Conservation (phyloP, 2,329 filamentous ascomycete species). For the Botrytis pseudocinerea region DNA sequence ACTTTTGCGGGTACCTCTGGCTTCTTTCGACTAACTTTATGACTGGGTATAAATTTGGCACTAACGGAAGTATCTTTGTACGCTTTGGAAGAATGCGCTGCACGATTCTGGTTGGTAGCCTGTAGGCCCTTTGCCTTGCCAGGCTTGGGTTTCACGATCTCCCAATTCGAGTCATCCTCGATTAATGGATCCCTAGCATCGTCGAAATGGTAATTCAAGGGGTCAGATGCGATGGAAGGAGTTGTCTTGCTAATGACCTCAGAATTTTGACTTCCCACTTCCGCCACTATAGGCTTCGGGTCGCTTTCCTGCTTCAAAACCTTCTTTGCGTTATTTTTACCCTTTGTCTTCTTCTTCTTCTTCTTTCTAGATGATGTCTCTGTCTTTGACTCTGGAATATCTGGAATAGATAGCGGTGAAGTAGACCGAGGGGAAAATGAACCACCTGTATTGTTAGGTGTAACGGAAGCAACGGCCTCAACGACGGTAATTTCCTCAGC, state of each 20-base stretch:
- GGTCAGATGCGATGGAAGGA: slow-evolving; percentile 15
- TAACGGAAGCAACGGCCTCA: background rate
- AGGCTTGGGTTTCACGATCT: slow-evolving; percentile 12
- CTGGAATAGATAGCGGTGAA: background rate
- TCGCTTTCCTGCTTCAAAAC: background rate
- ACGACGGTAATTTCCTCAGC: background rate
- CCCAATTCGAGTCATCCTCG: slow-evolving; percentile 4
- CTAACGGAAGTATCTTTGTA: background rate
- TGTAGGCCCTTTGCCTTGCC: background rate
- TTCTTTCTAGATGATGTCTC: background rate
- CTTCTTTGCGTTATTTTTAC: background rate
- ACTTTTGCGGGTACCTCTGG: background rate
- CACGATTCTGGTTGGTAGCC: background rate
- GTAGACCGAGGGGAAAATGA: background rate
- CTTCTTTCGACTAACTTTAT: background rate
- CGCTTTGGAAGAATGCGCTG: background rate
- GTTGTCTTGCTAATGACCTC: background rate
- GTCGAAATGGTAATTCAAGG: slow-evolving; percentile 14
- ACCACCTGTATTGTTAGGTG: background rate
- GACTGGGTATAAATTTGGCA: background rate
- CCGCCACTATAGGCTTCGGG: background rate
- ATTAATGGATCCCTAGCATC: background rate
- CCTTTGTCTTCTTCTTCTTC: slow-evolving; percentile 14
- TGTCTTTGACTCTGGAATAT: background rate
- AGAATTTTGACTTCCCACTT: background rate